A percentile compares a stretch with the other conserved stretches of the same genome.
Conservation (phyloP, 1,139 yeast species). For the Taiozyma onychis region DNA sequence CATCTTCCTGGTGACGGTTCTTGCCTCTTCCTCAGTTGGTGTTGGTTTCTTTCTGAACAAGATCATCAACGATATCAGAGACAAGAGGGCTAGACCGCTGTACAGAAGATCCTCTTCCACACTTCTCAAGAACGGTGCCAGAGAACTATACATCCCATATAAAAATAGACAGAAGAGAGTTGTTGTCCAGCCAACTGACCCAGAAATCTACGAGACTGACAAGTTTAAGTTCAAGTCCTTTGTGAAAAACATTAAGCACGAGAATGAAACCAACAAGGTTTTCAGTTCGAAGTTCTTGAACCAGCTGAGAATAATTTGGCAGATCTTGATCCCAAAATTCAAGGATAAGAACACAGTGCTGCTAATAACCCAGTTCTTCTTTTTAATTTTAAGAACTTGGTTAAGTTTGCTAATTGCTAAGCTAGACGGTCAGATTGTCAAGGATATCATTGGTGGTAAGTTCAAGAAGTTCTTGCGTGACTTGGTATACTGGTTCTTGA, state of each 20-base stretch:
- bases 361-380: slow-evolving; percentile 65
- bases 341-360: slow-evolving; percentile 64
- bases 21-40: slow-evolving; percentile 19
- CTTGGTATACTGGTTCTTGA: slow-evolving; percentile 76
- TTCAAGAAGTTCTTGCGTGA: slow-evolving; percentile 74
- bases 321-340: slow-evolving; percentile 71
- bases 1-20: slow-evolving; percentile 20
- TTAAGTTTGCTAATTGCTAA: slow-evolving; percentile 80
- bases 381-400: slow-evolving; percentile 81
- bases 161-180: slow-evolving; percentile 28
- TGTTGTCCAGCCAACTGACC: slow-evolving; percentile 32
- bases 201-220: slow-evolving; percentile 34
- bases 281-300: slow-evolving; percentile 65
- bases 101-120: slow-evolving; percentile 24
- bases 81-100: slow-evolving; percentile 21
- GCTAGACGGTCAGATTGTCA: slow-evolving; percentile 87
- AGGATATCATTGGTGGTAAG: slow-evolving; percentile 80
- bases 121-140: slow-evolving; percentile 45
- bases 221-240: slow-evolving; percentile 32
- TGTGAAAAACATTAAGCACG: slow-evolving; percentile 23
- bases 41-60: slow-evolving; percentile 19
- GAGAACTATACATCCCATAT: slow-evolving; percentile 50
- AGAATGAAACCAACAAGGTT: slow-evolving; percentile 27
- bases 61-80: slow-evolving; percentile 21
- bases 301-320: slow-evolving; percentile 75